Conservation (phyloP, 768 basidiomycete genomes). For the Dacryopinax spathularia region DNA sequence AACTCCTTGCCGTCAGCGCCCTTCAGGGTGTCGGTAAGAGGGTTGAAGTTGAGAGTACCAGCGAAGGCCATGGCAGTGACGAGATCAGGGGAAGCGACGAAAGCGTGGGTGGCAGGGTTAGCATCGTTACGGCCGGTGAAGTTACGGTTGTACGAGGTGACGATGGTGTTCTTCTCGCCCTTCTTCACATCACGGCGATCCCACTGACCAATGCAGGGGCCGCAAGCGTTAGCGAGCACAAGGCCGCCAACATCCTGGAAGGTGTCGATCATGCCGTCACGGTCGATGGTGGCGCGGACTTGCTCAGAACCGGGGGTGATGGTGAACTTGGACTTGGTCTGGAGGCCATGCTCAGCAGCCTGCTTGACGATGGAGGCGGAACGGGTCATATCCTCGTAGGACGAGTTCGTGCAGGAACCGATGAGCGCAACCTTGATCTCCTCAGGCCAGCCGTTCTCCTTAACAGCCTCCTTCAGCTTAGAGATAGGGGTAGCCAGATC, state of each 20-base stretch:
- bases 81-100: constrained; percentile 85
- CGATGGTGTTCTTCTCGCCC: constrained; percentile 94
- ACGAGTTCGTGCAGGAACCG: constrained; percentile 99
- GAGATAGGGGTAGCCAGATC: constrained; percentile 97
- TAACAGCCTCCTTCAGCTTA: constrained; percentile 80
- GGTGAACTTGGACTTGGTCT: constrained; percentile 87
- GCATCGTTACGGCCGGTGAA: constrained; percentile 99
- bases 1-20: constrained; percentile 90
- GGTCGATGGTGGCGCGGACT: constrained; percentile 91
- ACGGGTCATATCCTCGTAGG: constrained; percentile 99
- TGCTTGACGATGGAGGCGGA: constrained; percentile 87
- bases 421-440: constrained; percentile 96
- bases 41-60: constrained; percentile 92
- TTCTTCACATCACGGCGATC: constrained; percentile 93
- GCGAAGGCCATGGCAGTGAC: constrained; percentile 96
- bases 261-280: constrained; percentile 81
- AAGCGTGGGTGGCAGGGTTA: constrained; percentile 96
- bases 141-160: constrained; percentile 99
- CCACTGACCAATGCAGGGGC: constrained; percentile 99
- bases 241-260: constrained; percentile 83
- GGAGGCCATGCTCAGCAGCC: constrained; percentile 73
- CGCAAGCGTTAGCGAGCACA: constrained; percentile 96
- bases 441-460: constrained; percentile 91
- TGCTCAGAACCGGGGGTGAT: constrained; percentile 98
- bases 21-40: constrained; percentile 73